Evolutionary conservation across 345 rosid genomes (phyloP).

Genomic region (Hibiscus mutabilis): DNA sequence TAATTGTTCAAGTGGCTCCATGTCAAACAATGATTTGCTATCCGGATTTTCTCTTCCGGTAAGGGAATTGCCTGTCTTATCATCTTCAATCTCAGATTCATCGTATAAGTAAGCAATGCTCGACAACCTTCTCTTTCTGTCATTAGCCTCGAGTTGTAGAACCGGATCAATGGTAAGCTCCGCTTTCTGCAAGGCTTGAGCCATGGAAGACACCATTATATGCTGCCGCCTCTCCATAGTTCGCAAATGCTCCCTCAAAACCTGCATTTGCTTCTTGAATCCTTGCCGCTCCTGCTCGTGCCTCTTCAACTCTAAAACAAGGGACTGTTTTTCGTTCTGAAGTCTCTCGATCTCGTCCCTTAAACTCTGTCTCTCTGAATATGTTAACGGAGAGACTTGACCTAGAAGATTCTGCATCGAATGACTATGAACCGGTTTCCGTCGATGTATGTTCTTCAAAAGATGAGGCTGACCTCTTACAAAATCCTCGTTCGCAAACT

Average conservation of each 20-base stretch:
- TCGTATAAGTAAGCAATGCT: conserved; percentile 38
- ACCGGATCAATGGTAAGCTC: conserved; percentile 49
- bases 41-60: conserved; percentile 30
- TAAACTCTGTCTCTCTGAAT: conserved; percentile 55
- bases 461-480: conserved; percentile 62
- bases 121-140: conserved; percentile 62
- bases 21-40: conserved; percentile 26
- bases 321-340: conserved; percentile 44
- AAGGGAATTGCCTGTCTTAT: conserved; percentile 28
- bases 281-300: conserved; percentile 54
- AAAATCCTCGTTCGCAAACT: conserved; percentile 82
- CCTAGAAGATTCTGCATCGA: conserved; percentile 52
- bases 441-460: conserved; percentile 80
- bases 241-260: conserved; percentile 58
- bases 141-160: conserved; percentile 40
- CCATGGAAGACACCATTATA: conserved; percentile 40
- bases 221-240: conserved; percentile 55
- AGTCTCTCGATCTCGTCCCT: conserved; percentile 61
- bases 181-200: conserved; percentile 52
- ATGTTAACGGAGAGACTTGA: conserved; percentile 43
- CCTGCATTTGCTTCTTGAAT: conserved; percentile 45
- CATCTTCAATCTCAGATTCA: conserved; percentile 36
- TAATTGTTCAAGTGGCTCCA: conserved; percentile 50
- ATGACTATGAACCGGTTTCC: conserved; percentile 92
- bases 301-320: conserved; percentile 42